These are phyloP conservation scores for Amanita fuliginea DNA, from an alignment of 768 basidiomycete genomes.

Conservation along the genomic window DNA sequence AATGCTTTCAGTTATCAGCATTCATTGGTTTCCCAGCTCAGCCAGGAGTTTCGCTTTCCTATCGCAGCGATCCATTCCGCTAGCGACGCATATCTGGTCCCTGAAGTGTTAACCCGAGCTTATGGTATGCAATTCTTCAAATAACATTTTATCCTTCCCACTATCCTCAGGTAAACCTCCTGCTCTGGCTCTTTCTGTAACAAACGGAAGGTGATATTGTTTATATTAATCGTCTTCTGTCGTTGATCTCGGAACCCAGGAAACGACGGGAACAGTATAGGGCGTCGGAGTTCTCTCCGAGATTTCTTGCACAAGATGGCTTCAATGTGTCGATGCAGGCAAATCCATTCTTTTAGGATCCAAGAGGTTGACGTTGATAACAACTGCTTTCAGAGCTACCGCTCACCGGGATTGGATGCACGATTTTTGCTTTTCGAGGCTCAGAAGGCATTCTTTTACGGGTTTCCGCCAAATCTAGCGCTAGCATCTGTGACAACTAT, in stretches of 20 bases:
- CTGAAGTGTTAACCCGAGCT: conserved; percentile 59
- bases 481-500: conserved; percentile 66
- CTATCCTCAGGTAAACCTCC: conserved; percentile 46
- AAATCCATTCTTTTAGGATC: not conserved
- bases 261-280: conserved; percentile 79
- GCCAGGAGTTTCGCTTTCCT: conserved; percentile 78
- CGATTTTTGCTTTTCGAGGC: conserved; percentile 77
- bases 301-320: conserved; percentile 57
- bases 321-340: conserved; percentile 72
- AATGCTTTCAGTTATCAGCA: not conserved
- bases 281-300: conserved; percentile 70
- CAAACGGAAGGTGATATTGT: conserved; percentile 22
- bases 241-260: conserved; percentile 18
- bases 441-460: conserved; percentile 75
- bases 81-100: conserved; percentile 74
- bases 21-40: conserved; percentile 32
- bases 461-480: conserved; percentile 58
- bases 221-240: not conserved
- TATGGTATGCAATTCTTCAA: conserved; percentile 30
- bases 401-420: conserved; percentile 46
- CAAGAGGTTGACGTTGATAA: not conserved
- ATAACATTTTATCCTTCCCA: not conserved
- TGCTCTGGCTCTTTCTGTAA: conserved; percentile 70
- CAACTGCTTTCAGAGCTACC: conserved; percentile 41
- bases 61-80: conserved; percentile 74